Percentiles rank a stretch among this genome's conserved stretches.
phyloP scores from a whole-genome alignment of 331 rosid genomes.

The Spiraea crenata region DNA sequence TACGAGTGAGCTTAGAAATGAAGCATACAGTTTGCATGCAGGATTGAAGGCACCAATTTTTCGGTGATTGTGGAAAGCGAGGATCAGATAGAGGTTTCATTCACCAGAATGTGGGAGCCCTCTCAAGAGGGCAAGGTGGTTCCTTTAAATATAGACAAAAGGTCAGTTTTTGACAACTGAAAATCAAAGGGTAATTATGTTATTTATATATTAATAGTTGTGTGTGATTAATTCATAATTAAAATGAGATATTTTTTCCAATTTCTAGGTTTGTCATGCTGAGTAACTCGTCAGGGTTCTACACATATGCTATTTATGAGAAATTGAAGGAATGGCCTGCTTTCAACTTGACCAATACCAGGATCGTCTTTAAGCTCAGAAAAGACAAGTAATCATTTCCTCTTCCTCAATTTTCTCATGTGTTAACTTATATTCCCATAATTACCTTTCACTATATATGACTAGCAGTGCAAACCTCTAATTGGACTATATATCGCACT shows the following conservation, averaged over 20 bases:
- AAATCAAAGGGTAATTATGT: neutral
- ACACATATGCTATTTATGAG: slow-evolving; percentile 69
- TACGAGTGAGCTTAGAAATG: neutral
- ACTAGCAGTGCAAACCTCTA: no score
- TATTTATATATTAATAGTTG: neutral
- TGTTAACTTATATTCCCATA: no score
- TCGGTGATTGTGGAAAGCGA: slow-evolving; percentile 63
- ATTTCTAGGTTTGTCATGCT: slow-evolving; percentile 63
- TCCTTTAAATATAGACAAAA: slow-evolving; percentile 75
- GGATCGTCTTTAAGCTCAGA: slow-evolving; percentile 63
- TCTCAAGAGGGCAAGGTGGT: slow-evolving; percentile 49
- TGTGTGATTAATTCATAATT: neutral
- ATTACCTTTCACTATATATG: no score
- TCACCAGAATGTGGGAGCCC: slow-evolving; percentile 62
- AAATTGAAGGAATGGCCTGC: slow-evolving; percentile 79
- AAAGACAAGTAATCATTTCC: slow-evolving; percentile 55
- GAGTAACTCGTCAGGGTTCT: slow-evolving; percentile 67
- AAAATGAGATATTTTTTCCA: neutral
- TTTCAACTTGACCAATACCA: slow-evolving; percentile 70
- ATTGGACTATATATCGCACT: no score
- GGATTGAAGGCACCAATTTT: slow-evolving; percentile 59
- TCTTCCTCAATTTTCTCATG: neutral
- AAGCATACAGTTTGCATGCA: slow-evolving; percentile 16
- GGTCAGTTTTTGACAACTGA: slow-evolving; percentile 32
- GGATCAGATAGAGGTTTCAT: slow-evolving; percentile 76